phyloP scores from a whole-genome alignment of 2,329 filamentous ascomycete species.

The Scytalidium lignicola region DNA sequence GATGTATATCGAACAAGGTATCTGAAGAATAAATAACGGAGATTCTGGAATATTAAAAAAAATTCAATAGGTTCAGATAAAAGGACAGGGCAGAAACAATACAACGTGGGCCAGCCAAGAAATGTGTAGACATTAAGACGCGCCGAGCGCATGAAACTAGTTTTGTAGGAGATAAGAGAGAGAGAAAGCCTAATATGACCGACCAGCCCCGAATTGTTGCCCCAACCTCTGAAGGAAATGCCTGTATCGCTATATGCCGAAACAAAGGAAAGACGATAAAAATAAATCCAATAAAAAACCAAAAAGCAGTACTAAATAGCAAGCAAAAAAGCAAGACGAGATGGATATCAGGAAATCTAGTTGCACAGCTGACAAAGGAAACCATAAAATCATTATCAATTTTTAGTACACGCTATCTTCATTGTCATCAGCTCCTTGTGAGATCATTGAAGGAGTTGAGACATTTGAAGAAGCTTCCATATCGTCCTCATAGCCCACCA shows the following conservation, averaged over 20 bases:
- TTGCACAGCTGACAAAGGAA: conserved; percentile 35
- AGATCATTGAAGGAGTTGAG: conserved; percentile 67
- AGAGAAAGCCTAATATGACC: conserved; percentile 27
- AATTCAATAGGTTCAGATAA: conserved; percentile 12
- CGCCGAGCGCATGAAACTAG: conserved; percentile 10
- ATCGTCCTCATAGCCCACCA: conserved; percentile 91
- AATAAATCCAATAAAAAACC: background rate
- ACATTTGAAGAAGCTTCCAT: conserved; percentile 64
- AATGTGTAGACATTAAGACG: conserved; percentile 24
- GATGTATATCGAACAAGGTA: conserved; percentile 56
- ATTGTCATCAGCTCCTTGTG: conserved; percentile 57
- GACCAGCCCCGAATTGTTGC: conserved; percentile 40
- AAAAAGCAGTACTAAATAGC: conserved; percentile 16
- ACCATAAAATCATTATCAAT: conserved; percentile 35
- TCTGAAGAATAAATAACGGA: conserved; percentile 34
- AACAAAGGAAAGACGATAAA: conserved; percentile 24
- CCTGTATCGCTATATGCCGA: conserved; percentile 27
- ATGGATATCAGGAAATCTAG: conserved; percentile 28
- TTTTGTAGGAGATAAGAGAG: conserved; percentile 18
- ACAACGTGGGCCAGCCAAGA: conserved; percentile 29
- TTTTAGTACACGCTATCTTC: conserved; percentile 64
- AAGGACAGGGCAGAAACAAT: conserved; percentile 29
- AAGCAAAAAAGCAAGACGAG: conserved; percentile 21
- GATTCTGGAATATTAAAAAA: conserved; percentile 23
- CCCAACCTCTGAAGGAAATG: conserved; percentile 34